Base-by-base conservation (phyloP, 441 rosid species). In the Mallotus japonicus region DNA sequence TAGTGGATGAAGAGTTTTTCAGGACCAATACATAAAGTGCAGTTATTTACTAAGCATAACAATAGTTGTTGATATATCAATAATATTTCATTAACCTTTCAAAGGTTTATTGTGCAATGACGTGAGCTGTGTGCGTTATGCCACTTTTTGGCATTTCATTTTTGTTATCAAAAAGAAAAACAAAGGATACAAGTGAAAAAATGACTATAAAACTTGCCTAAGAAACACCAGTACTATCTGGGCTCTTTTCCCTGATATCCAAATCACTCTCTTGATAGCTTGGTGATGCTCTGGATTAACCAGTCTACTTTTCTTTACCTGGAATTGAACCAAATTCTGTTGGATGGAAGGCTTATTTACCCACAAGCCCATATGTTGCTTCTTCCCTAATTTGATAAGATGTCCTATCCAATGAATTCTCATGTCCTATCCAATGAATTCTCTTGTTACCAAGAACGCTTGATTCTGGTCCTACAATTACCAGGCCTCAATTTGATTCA, bases 151-250 rank as follows among this genome's bases (percentile, higher is more conserved):
- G 16, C 17, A 42, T 58, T 59, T 67, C 42, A 19, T 47, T 17
- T 54, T 16, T 65, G 49, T 57, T 57, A 44, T 56, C n/a, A 49
- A n/a, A 70, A 70, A 71, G 67, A 24, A 15, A 55, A 54, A 37
- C 19, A 24, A 24, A 57, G 49, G 44, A 20, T 46, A 64, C 64
- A 54, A 54, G 57, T 64, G 46, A 44, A 37, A 28, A 19, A 8
- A 5, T 12, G 58, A 69, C 62, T 13, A 22, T 47, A 44, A 0
- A 56, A 44, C 22, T 46, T 58, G 6, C 20, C 8, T 16, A 53
- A 10, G n/a, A 24, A 61, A 73, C 47, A 13, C 32, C 44, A 47
- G 13, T 56, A 8, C 40, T 47, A 32, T 73, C 55, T 54, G 70
- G 19, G 65, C 64, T 24, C 5, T 73, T 56, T 22, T 56, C 12